Percentiles rank a stretch among this genome's conserved stretches.
Evolutionary conservation across 2,329 filamentous ascomycete species (phyloP).

Genomic region (Lachnellula arida): DNA sequence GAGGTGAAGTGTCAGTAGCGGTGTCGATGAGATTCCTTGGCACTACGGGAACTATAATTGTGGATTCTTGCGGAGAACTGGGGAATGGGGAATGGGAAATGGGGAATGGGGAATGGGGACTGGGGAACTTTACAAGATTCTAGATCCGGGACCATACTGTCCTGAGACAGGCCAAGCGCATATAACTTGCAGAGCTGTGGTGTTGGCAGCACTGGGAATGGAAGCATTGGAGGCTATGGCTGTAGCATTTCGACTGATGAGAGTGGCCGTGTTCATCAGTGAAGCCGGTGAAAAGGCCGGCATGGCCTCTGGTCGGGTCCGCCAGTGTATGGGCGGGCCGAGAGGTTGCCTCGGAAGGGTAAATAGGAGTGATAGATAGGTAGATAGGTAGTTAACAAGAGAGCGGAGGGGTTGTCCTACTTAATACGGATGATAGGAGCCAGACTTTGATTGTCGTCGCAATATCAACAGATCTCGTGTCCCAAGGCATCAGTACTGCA

Average conservation of each 20-base stretch:
- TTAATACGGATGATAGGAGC: too few relatives aligned
- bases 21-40: too few relatives aligned
- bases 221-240: conserved; percentile 10
- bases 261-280: conserved; percentile 24
- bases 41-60: background rate
- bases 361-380: too few relatives aligned
- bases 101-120: background rate
- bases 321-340: background rate
- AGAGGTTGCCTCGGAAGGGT: too few relatives aligned
- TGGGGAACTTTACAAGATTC: conserved; percentile 41
- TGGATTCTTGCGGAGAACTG: background rate
- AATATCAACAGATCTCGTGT: too few relatives aligned
- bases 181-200: conserved; percentile 40
- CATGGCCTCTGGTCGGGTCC: conserved; percentile 23
- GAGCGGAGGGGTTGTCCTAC: too few relatives aligned
- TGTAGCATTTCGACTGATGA: conserved; percentile 15
- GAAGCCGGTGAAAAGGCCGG: conserved; percentile 33
- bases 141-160: conserved; percentile 52
- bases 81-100: too few relatives aligned
- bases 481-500: too few relatives aligned
- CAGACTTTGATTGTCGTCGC: too few relatives aligned
- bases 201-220: conserved; percentile 18
- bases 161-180: conserved; percentile 54
- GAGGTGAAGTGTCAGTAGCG: background rate
- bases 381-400: too few relatives aligned